Evolutionary conservation across 1,284 basidiomycete species (phyloP).

Genomic region (Irpex lacteus): DNA sequence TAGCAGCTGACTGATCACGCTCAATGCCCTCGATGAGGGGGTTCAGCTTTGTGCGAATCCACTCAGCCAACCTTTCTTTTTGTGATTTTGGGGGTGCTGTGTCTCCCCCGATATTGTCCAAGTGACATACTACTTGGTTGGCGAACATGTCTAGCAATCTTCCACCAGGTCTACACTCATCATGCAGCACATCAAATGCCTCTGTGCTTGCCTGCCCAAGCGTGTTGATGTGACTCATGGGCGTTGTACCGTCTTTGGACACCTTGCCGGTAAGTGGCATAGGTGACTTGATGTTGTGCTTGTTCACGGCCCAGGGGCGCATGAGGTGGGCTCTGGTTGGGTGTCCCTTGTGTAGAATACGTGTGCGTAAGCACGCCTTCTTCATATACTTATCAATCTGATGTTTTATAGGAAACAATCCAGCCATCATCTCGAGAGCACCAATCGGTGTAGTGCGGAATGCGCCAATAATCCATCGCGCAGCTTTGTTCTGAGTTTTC

Average conservation of each 20-base stretch:
- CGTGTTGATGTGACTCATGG: neutral
- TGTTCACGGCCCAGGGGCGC: neutral
- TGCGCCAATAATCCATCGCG: constrained; percentile 17
- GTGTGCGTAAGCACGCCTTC: constrained; percentile 5
- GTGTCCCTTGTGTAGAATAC: constrained; percentile 6
- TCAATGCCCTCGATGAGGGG: neutral
- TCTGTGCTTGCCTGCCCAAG: neutral
- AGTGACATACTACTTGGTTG: neutral
- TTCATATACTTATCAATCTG: constrained; percentile 12
- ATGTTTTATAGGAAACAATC: constrained; percentile 11
- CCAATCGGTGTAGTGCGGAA: constrained; percentile 17
- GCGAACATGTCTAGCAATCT: neutral
- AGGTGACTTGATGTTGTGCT: neutral
- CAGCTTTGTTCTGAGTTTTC: constrained; percentile 11
- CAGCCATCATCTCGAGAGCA: constrained; percentile 16
- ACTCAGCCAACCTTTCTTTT: neutral
- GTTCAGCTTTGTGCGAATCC: neutral
- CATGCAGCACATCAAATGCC: neutral
- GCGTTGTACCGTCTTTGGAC: constrained; percentile 1
- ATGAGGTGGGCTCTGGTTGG: neutral
- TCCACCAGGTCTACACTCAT: neutral
- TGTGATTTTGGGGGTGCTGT: neutral
- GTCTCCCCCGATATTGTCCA: neutral
- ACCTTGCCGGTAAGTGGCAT: neutral
- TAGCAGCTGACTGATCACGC: neutral